phyloP scores from a whole-genome alignment of 306 rosid genomes.

The Boehmeria nivea region DNA sequence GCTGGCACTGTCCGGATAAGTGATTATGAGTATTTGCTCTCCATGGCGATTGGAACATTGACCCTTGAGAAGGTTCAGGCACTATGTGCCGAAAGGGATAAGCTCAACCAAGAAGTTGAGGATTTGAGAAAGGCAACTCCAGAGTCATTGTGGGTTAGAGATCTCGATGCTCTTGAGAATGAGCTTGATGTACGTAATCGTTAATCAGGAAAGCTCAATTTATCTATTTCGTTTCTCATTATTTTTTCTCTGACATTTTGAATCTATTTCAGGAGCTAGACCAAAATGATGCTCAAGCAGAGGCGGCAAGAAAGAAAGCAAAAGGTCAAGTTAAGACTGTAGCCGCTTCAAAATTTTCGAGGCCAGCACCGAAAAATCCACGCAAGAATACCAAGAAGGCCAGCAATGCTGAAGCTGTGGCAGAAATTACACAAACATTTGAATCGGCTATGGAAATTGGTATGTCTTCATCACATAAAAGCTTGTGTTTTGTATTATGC shows the following conservation, averaged over 20 bases:
- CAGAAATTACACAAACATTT: constrained; percentile 30
- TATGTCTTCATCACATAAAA: constrained; percentile 21
- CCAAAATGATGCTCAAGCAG: constrained; percentile 48
- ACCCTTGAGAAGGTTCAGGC: constrained; percentile 77
- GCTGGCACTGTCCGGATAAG: constrained; percentile 30
- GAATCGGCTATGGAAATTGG: constrained; percentile 62
- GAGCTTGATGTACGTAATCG: constrained; percentile 56
- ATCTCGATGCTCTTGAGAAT: constrained; percentile 62
- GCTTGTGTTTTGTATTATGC: background rate
- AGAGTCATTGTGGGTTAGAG: constrained; percentile 63
- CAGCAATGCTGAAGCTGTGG: constrained; percentile 39
- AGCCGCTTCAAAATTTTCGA: constrained; percentile 24
- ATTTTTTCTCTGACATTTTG: constrained; percentile 3
- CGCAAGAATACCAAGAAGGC: constrained; percentile 65
- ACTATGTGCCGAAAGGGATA: constrained; percentile 52
- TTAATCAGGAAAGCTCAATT: background rate
- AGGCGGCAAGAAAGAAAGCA: constrained; percentile 44
- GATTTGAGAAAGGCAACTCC: constrained; percentile 64
- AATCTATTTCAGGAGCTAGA: constrained; percentile 55
- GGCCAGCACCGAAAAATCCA: constrained; percentile 51
- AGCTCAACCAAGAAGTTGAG: constrained; percentile 48
- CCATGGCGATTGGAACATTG: constrained; percentile 74
- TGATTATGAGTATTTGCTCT: constrained; percentile 69
- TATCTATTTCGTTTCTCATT: background rate
- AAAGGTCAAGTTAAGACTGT: constrained; percentile 36